A percentile compares a stretch with the other conserved stretches of the same genome.
phyloP scores from a whole-genome alignment of 2,329 filamentous ascomycete genomes.

The Fonsecaea monophora region DNA sequence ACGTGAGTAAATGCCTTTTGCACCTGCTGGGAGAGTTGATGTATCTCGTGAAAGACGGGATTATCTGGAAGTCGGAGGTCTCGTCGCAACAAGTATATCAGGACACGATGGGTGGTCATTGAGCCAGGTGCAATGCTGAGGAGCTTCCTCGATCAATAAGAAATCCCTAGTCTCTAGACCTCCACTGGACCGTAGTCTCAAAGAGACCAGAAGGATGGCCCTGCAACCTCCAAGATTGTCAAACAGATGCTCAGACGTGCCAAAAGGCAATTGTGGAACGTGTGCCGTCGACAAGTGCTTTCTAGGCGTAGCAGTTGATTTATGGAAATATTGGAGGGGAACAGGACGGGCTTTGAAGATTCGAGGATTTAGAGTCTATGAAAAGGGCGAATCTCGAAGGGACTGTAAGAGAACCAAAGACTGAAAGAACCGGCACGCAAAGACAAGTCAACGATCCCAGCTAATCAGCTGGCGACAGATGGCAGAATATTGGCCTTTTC shows the following conservation, averaged over 20 bases:
- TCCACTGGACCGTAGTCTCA: background rate
- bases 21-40: constrained; percentile 56
- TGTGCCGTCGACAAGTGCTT: background rate
- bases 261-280: background rate
- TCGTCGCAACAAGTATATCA: constrained; percentile 74
- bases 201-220: background rate
- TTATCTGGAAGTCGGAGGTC: constrained; percentile 78
- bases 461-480: constrained; percentile 3
- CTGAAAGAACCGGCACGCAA: background rate
- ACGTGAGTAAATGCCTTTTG: constrained; percentile 65
- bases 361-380: background rate
- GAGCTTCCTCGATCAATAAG: background rate
- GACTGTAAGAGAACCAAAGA: background rate
- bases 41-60: constrained; percentile 68
- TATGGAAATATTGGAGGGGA: background rate
- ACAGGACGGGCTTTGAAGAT: background rate
- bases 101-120: constrained; percentile 52
- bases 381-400: background rate
- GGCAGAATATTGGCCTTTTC: background rate
- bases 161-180: background rate
- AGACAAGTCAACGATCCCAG: background rate
- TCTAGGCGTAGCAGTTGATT: background rate
- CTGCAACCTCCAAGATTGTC: background rate
- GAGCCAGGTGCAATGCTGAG: background rate
- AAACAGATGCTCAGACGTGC: background rate